A percentile compares a stretch with the other conserved stretches of the same genome.
Evolutionary conservation across 2,329 filamentous ascomycete species (phyloP).

Genomic region (Neocatenulostroma microsporum): DNA sequence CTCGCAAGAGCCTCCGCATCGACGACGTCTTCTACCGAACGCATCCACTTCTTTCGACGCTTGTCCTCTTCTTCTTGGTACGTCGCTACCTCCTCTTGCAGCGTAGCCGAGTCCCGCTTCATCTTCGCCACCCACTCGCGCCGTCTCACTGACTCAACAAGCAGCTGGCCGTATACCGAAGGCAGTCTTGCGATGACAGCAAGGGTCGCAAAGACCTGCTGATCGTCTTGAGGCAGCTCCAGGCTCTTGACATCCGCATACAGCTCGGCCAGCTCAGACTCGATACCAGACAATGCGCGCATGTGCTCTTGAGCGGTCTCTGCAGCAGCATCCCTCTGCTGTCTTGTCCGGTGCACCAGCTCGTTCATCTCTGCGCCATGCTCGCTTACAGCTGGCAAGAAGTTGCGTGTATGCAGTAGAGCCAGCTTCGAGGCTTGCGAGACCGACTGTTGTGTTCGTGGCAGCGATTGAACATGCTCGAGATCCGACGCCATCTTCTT

Average conservation of each 20-base stretch:
- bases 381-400: constrained; percentile 53
- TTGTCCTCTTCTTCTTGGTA: constrained; percentile 91
- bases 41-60: constrained; percentile 82
- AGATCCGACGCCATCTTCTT: constrained; percentile 84
- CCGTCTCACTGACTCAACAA: constrained; percentile 76
- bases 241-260: constrained; percentile 65
- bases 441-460: constrained; percentile 57
- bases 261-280: constrained; percentile 63
- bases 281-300: constrained; percentile 73
- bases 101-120: constrained; percentile 71
- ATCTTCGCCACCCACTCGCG: constrained; percentile 91
- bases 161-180: constrained; percentile 79
- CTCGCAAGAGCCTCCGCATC: constrained; percentile 59
- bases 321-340: constrained; percentile 61
- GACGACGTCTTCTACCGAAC: constrained; percentile 68
- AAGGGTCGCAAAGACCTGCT: constrained; percentile 73
- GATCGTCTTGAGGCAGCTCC: constrained; percentile 64
- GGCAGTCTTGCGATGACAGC: constrained; percentile 75
- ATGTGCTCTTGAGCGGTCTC: constrained; percentile 64
- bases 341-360: constrained; percentile 44
- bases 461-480: constrained; percentile 63
- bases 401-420: constrained; percentile 54
- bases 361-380: constrained; percentile 51
- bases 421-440: constrained; percentile 58
- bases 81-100: constrained; percentile 86